These are phyloP conservation scores for Fusarium sp. DNA, from an alignment of 2,329 filamentous ascomycete genomes.

Conservation along the genomic window DNA sequence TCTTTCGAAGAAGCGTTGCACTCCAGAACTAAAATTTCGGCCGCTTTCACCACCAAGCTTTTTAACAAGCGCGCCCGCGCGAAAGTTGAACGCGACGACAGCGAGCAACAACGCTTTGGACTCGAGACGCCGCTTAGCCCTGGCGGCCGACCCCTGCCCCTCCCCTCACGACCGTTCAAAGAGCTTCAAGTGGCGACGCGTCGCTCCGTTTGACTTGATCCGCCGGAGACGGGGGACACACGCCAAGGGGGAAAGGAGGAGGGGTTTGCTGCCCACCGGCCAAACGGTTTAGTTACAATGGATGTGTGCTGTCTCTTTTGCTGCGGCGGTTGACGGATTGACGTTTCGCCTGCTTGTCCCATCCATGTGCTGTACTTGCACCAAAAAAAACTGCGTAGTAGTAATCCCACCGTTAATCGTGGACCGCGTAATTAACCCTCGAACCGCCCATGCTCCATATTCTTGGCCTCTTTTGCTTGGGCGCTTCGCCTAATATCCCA, in stretches of 20 bases:
- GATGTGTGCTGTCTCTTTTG: not conserved
- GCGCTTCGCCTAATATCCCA: slow-evolving; percentile 25
- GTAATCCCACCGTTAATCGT: not conserved
- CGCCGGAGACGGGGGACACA: not conserved
- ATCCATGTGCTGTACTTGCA: not conserved
- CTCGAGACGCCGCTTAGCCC: slow-evolving; percentile 1
- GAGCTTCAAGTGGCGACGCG: slow-evolving; percentile 29
- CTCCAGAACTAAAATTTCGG: slow-evolving; percentile 3
- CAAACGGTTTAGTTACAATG: not conserved
- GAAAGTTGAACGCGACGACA: slow-evolving; percentile 17
- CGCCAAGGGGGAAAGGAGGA: not conserved
- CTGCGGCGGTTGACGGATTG: slow-evolving; percentile 17
- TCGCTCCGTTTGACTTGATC: slow-evolving; percentile 28
- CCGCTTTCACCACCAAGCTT: slow-evolving; percentile 26
- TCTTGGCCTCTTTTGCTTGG: not conserved
- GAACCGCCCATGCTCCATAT: not conserved
- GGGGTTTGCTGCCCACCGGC: not conserved
- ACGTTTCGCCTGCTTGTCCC: slow-evolving; percentile 1
- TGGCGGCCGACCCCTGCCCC: slow-evolving; percentile 37
- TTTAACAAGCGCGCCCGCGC: slow-evolving; percentile 12
- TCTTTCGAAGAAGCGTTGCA: not conserved
- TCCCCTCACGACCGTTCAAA: slow-evolving; percentile 1
- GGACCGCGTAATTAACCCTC: not conserved
- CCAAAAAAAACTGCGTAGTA: not conserved
- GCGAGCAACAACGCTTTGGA: not conserved